Conservation (phyloP, 129 eudicot species). For the Calendula officinalis region DNA sequence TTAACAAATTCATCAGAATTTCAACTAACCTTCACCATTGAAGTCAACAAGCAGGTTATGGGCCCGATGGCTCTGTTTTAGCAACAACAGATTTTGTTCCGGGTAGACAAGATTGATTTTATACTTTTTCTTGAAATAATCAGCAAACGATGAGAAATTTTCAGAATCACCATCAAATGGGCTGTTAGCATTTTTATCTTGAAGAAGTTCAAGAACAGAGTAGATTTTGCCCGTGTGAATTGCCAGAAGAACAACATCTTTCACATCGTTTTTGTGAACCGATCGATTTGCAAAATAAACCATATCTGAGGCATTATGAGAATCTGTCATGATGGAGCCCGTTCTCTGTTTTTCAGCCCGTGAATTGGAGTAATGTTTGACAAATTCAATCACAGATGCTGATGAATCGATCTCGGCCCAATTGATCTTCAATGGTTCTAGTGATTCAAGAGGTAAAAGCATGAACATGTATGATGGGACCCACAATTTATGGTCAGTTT, state of each 20-base stretch:
- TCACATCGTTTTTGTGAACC: slow-evolving; percentile 25
- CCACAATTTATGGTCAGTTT: slow-evolving; percentile 50
- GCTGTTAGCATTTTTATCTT: slow-evolving; percentile 54
- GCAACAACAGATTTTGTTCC: slow-evolving; percentile 60
- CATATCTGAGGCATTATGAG: slow-evolving; percentile 3
- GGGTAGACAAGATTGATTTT: slow-evolving; percentile 56
- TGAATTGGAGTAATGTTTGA: slow-evolving; percentile 47
- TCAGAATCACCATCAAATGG: slow-evolving; percentile 57
- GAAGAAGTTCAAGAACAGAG: slow-evolving; percentile 51
- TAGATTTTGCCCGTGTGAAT: slow-evolving; percentile 80
- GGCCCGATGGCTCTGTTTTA: slow-evolving; percentile 92
- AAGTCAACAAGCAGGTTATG: slow-evolving; percentile 92
- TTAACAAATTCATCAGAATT: background rate
- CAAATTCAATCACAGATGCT: slow-evolving; percentile 57
- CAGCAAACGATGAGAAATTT: slow-evolving; percentile 49
- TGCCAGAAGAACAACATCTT: slow-evolving; percentile 59
- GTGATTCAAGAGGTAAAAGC: slow-evolving; percentile 63
- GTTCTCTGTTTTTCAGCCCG: slow-evolving; percentile 36
- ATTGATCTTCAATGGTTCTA: slow-evolving; percentile 39
- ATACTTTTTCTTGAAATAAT: slow-evolving; percentile 70
- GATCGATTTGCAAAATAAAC: slow-evolving; percentile 71
- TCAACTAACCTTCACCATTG: slow-evolving; percentile 51
- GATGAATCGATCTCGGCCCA: slow-evolving; percentile 76
- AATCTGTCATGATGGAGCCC: slow-evolving; percentile 25
- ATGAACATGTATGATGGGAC: slow-evolving; percentile 64